phyloP scores from a whole-genome alignment of 805 yeast species.

The Jamesozyma piceae region DNA sequence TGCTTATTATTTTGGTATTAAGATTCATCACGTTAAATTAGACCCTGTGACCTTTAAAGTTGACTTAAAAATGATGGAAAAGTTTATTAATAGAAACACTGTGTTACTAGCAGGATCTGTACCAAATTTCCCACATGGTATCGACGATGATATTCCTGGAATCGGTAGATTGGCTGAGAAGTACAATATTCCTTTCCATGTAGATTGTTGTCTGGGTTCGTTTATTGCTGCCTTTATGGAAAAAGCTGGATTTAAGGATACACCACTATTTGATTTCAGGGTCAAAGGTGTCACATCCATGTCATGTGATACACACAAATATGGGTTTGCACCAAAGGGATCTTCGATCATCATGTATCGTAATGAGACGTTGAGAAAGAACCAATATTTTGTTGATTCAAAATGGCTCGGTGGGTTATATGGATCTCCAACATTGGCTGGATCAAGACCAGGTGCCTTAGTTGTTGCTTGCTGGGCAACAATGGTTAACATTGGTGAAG shows the following conservation, averaged over 20 bases:
- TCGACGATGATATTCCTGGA: constrained; percentile 76
- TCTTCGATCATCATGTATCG: constrained; percentile 89
- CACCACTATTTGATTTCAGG: constrained; percentile 66
- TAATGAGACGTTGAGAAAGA: constrained; percentile 49
- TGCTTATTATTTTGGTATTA: constrained; percentile 80
- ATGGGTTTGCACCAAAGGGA: constrained; percentile 98
- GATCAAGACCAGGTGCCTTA: constrained; percentile 93
- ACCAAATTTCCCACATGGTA: constrained; percentile 95
- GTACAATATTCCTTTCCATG: constrained; percentile 78
- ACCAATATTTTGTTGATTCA: constrained; percentile 75
- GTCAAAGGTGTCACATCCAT: constrained; percentile 92
- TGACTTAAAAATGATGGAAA: constrained; percentile 49
- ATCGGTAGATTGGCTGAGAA: constrained; percentile 52
- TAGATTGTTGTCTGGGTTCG: constrained; percentile 93
- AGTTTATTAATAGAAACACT: constrained; percentile 68
- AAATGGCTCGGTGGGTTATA: constrained; percentile 94
- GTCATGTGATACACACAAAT: constrained; percentile 98
- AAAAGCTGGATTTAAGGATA: constrained; percentile 40
- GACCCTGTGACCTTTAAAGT: constrained; percentile 62
- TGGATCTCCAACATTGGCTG: constrained; percentile 94
- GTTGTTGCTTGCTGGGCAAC: constrained; percentile 99
- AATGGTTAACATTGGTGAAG: constrained; percentile 65
- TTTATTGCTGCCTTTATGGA: constrained; percentile 76
- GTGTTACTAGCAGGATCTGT: constrained; percentile 86
- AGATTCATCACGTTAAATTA: constrained; percentile 67